Percentiles rank a stretch among this genome's conserved stretches.
These are phyloP conservation scores for Peribolospora baueri DNA, from an alignment of 768 basidiomycete genomes.

Conservation along the genomic window DNA sequence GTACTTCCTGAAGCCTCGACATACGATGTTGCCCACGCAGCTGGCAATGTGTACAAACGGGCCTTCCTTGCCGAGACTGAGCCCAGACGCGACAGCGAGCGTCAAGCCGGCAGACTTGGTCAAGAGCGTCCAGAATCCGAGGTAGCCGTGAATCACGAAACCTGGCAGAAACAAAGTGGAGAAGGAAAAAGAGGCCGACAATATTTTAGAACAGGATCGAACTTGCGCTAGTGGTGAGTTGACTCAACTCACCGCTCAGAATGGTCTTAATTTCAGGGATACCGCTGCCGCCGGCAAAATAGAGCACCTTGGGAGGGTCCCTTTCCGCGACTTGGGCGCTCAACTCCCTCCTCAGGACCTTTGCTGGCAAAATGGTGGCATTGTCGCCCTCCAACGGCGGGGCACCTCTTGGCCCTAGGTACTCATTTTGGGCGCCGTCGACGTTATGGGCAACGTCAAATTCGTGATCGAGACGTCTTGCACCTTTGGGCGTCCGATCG, in stretches of 20 bases:
- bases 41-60: conserved; percentile 84
- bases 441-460: too few species aligned
- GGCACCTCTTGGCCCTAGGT: too few species aligned
- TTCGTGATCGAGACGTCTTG: too few species aligned
- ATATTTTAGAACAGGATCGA: conserved; percentile 1
- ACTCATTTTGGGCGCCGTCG: too few species aligned
- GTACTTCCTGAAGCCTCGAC: conserved; percentile 63
- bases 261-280: conserved; percentile 95
- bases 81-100: conserved; percentile 72
- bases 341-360: too few species aligned
- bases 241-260: conserved; percentile 35
- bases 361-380: not conserved
- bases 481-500: too few species aligned
- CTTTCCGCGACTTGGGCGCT: too few species aligned
- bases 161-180: conserved; percentile 25
- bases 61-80: conserved; percentile 47
- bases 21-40: conserved; percentile 79
- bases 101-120: conserved; percentile 75
- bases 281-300: conserved; percentile 61
- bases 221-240: not conserved
- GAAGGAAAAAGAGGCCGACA: conserved; percentile 1
- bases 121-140: conserved; percentile 67
- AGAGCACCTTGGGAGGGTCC: conserved; percentile 8
- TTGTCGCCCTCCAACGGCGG: too few species aligned
- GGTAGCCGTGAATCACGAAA: conserved; percentile 91